Evolutionary conservation across 257 asterid genomes (phyloP), one percentile per base, ranked within the genome.

Genomic region (Solanum medicagineum): DNA sequence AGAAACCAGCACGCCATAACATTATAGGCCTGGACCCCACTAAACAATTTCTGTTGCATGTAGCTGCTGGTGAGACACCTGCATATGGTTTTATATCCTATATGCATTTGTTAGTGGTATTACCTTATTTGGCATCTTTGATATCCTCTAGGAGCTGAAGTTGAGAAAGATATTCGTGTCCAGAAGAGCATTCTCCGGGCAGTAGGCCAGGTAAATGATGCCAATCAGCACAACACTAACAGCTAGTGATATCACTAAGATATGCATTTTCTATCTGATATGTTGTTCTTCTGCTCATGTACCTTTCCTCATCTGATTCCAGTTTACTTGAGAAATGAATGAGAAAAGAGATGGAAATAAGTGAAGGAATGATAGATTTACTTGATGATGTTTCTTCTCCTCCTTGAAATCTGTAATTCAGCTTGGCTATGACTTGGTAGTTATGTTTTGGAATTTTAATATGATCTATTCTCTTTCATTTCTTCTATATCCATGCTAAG

Each of bases 1-100:
- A 95, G 91, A 95, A 95, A 91, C 74, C 95, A 32, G 94, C 93
- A 24, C 92, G 89, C 82, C 90, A 90, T 87, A 97, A 97, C 85
- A 91, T 97, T 45, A 91, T 95, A 51, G 98, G 98, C 87, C 92
- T 95, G 86, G 99, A 97, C 89, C 96, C 98, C 81, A 93, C 98
- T 4, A 97, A 93, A 80, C 97, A 94, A 57, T 97, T 94, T 89
- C 85, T 97, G 80, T 87, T 97, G 89, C 99, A 95, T 88, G 92
- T 97, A 86, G 97, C 95, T 87, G 88, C 98, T 87, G 99, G 99
- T 96, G 86, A 87, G 96, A 83, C 87, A 51, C 84, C 83, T 57
- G 63, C 55, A 68, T 84, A 55, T 85, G 55, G 73, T 63, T 22
- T n/a, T 87, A 80, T 26, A 51, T 87, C 74, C 79, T 15, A 44